Evolutionary conservation across 257 asterid genomes (phyloP).

Genomic region (Solanum bulbocastanum): DNA sequence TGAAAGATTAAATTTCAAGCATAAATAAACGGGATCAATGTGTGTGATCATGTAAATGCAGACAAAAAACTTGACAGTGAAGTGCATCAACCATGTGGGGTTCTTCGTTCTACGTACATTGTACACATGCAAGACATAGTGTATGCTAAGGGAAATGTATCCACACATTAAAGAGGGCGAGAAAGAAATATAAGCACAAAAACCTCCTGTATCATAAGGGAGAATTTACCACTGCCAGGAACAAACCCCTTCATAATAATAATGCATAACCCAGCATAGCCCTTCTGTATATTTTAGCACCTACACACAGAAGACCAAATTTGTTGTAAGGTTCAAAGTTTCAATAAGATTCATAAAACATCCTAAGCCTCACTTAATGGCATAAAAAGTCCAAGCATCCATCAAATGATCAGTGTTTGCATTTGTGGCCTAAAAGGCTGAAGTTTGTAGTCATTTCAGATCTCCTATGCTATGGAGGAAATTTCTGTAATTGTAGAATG

Average conservation of each 20-base stretch:
- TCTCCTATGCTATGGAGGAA: not conserved
- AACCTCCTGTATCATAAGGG: not conserved
- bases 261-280: conserved; percentile 53
- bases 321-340: not conserved
- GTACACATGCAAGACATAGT: not conserved
- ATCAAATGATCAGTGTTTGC: not conserved
- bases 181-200: not conserved
- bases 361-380: not conserved
- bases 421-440: not conserved
- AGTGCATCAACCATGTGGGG: not conserved
- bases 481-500: not conserved
- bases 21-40: not conserved
- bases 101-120: not conserved
- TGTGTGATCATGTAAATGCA: not conserved
- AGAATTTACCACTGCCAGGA: conserved; percentile 51
- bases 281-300: conserved; percentile 47
- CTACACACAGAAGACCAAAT: conserved; percentile 15
- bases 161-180: not conserved
- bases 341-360: not conserved
- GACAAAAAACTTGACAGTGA: not conserved
- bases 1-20: not conserved
- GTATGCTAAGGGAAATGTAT: not conserved
- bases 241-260: conserved; percentile 53
- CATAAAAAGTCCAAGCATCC: not conserved
- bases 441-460: not conserved